Evolutionary conservation across 2,329 filamentous ascomycete genomes (phyloP), one percentile per base, ranked within the genome.

Genomic region (Drechmeria coniospora): DNA sequence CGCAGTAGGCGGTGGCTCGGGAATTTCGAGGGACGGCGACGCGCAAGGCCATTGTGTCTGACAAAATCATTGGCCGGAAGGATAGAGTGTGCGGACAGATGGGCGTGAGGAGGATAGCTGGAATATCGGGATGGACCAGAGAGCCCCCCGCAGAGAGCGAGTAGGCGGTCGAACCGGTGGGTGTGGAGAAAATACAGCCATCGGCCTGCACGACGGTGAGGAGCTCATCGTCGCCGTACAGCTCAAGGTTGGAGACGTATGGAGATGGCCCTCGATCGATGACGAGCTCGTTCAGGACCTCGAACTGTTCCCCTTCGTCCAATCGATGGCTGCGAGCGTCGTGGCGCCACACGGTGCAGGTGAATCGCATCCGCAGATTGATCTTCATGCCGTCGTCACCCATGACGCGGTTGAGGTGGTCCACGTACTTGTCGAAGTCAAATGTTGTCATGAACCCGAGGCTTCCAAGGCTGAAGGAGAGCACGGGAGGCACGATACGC

Each of bases 291-390:
- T 98, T 98, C 38, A 98, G 73, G 13, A 98, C 87, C 57, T 98
- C 90, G 38, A 94, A 95, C 45, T 93, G 86, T 57, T 95, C 87
- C 24, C 79, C 82, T 53, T 94, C 86, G 41, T 90, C 78, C 39
- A 77, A 68, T 21, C 73, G 71, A n/a, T 70, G 63, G 8, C 65
- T 68, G 2, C 59, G 50, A 4, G 57, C 53, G 17, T 68, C 72
- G 39, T 77, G 67, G 24, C 87, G 79, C 59, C 87, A 94, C 7
- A 98, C 86, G 0, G 90, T 95, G 58, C 87, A 95, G 11, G 90
- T 98, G 53, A 98, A 98, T 36, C 90, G 80, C 90, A 98, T 98
- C 40, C 90, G 83, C 41, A 98, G 64, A 47, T 93, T 95, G 34
- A 95, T 87, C 29, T 87, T 79, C 87, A 98, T 95, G 31, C 90